A percentile compares a stretch with the other conserved stretches of the same genome.
phyloP scores from a whole-genome alignment of 2,329 filamentous ascomycete species.

The Cordyceps cateniannulata region DNA sequence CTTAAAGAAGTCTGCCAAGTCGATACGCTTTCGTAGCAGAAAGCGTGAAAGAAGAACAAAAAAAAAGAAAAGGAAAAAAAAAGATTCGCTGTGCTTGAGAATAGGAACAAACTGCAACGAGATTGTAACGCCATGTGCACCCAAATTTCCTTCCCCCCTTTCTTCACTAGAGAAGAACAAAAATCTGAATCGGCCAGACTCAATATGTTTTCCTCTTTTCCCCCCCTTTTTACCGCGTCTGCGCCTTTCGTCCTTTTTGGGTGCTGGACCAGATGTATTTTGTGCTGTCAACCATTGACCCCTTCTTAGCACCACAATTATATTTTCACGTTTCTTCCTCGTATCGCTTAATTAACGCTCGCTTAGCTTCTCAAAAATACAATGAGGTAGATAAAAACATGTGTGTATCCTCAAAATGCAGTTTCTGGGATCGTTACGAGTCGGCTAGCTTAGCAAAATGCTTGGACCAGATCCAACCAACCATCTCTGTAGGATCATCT shows the following conservation, averaged over 20 bases:
- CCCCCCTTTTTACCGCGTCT: background rate
- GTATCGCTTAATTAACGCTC: constrained; percentile 3
- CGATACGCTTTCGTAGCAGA: background rate
- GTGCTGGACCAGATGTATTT: background rate
- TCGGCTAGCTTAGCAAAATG: constrained; percentile 74
- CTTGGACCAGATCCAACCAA: constrained; percentile 99
- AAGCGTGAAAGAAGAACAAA: background rate
- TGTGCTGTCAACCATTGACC: constrained; percentile 7
- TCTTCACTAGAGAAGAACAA: background rate
- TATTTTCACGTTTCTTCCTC: background rate
- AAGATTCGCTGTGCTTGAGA: constrained; percentile 9
- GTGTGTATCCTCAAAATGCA: background rate
- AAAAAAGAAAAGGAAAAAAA: background rate
- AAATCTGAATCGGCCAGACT: background rate
- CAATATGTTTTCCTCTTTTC: background rate
- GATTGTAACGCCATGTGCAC: constrained; percentile 11
- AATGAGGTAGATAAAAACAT: background rate
- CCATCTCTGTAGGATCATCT: constrained; percentile 69
- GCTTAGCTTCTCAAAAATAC: background rate
- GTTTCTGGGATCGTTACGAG: constrained; percentile 24
- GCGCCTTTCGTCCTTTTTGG: background rate
- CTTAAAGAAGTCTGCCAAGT: background rate
- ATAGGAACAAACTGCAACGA: constrained; percentile 4
- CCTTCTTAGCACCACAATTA: background rate
- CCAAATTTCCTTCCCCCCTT: background rate